These are phyloP conservation scores for Skeletonema menzelii DNA, from an alignment of 108 stramenopile species.

Conservation along the genomic window DNA sequence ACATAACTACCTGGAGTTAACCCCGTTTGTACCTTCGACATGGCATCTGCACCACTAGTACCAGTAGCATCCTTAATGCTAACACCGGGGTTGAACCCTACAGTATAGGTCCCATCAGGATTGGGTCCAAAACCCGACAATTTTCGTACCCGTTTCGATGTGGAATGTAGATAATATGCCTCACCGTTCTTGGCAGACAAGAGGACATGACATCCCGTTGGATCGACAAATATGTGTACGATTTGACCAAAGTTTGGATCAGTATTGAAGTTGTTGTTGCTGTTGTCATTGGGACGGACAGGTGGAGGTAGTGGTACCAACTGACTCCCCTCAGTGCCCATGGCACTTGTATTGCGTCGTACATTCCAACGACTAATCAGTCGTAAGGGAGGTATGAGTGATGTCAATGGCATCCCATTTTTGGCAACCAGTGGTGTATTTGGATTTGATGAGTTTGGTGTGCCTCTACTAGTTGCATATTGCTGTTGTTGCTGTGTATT, in stretches of 20 bases:
- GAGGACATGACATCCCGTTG: slow-evolving; percentile 81
- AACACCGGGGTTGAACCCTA: slow-evolving; percentile 24
- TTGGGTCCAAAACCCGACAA: slow-evolving; percentile 76
- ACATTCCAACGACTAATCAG: slow-evolving; percentile 57
- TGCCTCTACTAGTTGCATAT: not conserved
- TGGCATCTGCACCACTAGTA: slow-evolving; percentile 7
- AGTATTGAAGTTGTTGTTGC: slow-evolving; percentile 18
- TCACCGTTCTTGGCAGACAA: slow-evolving; percentile 79
- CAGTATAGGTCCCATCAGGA: slow-evolving; percentile 55
- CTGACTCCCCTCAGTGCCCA: slow-evolving; percentile 68
- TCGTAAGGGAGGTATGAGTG: slow-evolving; percentile 43
- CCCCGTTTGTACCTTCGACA: slow-evolving; percentile 54
- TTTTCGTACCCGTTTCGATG: slow-evolving; percentile 48
- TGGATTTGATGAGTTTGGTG: not conserved
- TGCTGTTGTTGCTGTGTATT: not conserved
- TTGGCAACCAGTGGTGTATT: not conserved
- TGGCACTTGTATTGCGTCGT: slow-evolving; percentile 30
- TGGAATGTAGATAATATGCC: slow-evolving; percentile 79
- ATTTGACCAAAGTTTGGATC: slow-evolving; percentile 59
- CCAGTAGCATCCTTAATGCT: slow-evolving; percentile 23
- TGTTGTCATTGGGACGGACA: slow-evolving; percentile 36
- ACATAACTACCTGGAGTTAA: slow-evolving; percentile 76
- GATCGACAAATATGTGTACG: slow-evolving; percentile 77
- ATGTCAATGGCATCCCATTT: slow-evolving; percentile 13
- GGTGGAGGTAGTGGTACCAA: slow-evolving; percentile 43